Percentiles rank a stretch among this genome's conserved stretches.
phyloP scores from a whole-genome alignment of 768 basidiomycete species.

The Amanita pallidorosea region DNA sequence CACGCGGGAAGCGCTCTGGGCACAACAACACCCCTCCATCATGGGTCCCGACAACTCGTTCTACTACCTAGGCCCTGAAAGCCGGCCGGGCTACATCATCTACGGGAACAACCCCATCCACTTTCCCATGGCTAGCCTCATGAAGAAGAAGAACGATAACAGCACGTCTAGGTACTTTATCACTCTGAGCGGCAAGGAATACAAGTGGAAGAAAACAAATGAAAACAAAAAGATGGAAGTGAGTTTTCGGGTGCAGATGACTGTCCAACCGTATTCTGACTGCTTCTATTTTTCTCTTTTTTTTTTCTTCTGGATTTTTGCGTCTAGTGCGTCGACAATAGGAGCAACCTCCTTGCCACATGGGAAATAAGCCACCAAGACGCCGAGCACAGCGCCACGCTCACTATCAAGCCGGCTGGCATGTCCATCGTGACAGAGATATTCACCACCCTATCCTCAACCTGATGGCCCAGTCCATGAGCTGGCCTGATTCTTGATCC shows the following conservation, averaged over 20 bases:
- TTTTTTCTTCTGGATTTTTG: not conserved
- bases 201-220: constrained; percentile 57
- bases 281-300: not conserved
- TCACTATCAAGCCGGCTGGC: constrained; percentile 48
- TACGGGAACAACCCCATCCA: constrained; percentile 55
- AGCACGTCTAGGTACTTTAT: constrained; percentile 73
- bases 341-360: constrained; percentile 37
- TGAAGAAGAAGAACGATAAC: constrained; percentile 45
- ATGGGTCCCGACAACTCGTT: constrained; percentile 77
- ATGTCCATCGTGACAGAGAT: constrained; percentile 66
- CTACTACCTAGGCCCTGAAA: constrained; percentile 64
- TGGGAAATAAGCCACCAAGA: constrained; percentile 57
- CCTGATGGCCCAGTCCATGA: constrained; percentile 52
- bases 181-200: constrained; percentile 55
- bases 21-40: constrained; percentile 53
- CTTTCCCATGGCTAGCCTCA: constrained; percentile 44
- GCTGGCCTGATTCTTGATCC: constrained; percentile 28
- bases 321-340: constrained; percentile 49
- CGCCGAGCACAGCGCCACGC: constrained; percentile 45
- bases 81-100: constrained; percentile 48
- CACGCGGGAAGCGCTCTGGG: constrained; percentile 56
- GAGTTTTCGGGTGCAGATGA: constrained; percentile 9
- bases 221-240: constrained; percentile 51
- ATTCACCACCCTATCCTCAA: constrained; percentile 67
- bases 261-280: not conserved